Evolutionary conservation across 225 moss, liverwort and hornwort species (phyloP).

Genomic region (Rhytidiadelphus loreus): DNA sequence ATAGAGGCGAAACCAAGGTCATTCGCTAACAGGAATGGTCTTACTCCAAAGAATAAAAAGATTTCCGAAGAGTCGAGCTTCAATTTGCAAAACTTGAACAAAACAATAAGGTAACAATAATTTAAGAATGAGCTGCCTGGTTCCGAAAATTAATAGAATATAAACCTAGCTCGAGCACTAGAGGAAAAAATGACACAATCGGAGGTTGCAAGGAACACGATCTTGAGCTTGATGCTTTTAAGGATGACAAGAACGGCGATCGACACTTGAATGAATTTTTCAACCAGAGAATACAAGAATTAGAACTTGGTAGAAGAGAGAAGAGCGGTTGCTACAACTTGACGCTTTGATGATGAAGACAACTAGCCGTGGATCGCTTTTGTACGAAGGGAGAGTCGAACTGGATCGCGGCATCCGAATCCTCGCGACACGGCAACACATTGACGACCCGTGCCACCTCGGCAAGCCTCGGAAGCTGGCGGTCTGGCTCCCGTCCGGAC

Average conservation of each 20-base stretch:
- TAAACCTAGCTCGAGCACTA: neutral
- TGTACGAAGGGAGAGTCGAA: neutral
- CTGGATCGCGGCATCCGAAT: slow-evolving; percentile 1
- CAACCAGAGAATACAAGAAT: neutral
- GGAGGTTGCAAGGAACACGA: neutral
- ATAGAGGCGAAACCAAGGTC: neutral
- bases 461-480: neutral
- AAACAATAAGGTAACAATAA: neutral
- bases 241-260: neutral
- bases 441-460: slow-evolving; percentile 4
- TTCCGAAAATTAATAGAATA: neutral
- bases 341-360: neutral
- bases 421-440: slow-evolving; percentile 19
- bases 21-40: neutral
- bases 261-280: neutral
- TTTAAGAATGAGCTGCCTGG: neutral
- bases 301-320: no score
- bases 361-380: neutral
- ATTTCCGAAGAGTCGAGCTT: neutral
- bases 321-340: neutral
- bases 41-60: neutral
- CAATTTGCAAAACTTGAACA: neutral
- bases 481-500: neutral
- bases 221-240: neutral
- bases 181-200: neutral